A percentile compares a stretch with the other conserved stretches of the same genome.
Evolutionary conservation across 2,329 filamentous ascomycete genomes (phyloP).

Genomic region (Lomentospora prolificans): DNA sequence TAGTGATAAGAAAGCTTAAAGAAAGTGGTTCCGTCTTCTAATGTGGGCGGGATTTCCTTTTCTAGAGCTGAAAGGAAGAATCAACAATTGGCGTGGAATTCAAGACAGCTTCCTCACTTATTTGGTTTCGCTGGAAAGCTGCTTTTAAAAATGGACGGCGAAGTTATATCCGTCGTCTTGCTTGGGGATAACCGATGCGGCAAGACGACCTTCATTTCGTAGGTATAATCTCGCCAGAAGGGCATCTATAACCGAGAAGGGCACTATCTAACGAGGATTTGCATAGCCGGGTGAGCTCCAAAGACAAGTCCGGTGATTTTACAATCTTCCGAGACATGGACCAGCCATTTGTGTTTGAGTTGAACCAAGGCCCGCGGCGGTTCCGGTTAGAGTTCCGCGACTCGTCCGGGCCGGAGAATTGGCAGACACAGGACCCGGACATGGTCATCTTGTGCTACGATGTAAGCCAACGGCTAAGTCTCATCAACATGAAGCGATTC

Average conservation of each 20-base stretch:
- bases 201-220: constrained; percentile 55
- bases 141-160: constrained; percentile 31
- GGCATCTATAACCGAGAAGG: neutral
- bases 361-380: constrained; percentile 26
- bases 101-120: too few species aligned
- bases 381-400: constrained; percentile 52
- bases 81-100: too few species aligned
- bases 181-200: constrained; percentile 51
- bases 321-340: constrained; percentile 46
- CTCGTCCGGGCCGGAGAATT: constrained; percentile 47
- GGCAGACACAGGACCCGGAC: constrained; percentile 48
- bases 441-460: constrained; percentile 52
- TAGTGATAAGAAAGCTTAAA: neutral
- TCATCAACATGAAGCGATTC: constrained; percentile 47
- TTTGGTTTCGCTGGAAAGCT: neutral
- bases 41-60: neutral
- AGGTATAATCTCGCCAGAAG: constrained; percentile 21
- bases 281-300: constrained; percentile 40
- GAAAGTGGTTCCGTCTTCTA: neutral
- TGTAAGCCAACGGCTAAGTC: constrained; percentile 46
- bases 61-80: too few species aligned
- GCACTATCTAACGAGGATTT: neutral
- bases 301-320: constrained; percentile 30
- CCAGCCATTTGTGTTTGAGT: constrained; percentile 51
- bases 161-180: constrained; percentile 42